These are phyloP conservation scores for Beauveria scarabaeidicola DNA, from an alignment of 2,329 filamentous ascomycete species.

Conservation along the genomic window DNA sequence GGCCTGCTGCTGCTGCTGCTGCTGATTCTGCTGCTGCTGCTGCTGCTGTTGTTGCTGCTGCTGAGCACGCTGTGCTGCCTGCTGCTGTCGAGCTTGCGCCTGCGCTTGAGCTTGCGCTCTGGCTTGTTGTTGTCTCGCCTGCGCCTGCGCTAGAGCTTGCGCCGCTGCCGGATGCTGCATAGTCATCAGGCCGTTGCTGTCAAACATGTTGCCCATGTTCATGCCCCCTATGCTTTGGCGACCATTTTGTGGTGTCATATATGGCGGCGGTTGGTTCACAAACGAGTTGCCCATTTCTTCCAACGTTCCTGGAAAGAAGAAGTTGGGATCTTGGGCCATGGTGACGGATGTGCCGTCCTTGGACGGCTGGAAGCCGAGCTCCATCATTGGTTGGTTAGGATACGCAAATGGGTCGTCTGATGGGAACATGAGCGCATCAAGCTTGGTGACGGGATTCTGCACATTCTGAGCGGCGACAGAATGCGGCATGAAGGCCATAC, in stretches of 20 bases:
- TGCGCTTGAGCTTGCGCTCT: slow-evolving; percentile 25
- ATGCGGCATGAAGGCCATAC: slow-evolving; percentile 24
- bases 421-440: slow-evolving; percentile 74
- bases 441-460: slow-evolving; percentile 51
- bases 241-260: slow-evolving; percentile 49
- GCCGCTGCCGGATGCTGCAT: slow-evolving; percentile 21
- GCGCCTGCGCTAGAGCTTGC: slow-evolving; percentile 24
- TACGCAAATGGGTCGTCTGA: slow-evolving; percentile 72
- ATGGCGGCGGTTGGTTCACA: slow-evolving; percentile 62
- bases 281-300: slow-evolving; percentile 67
- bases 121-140: slow-evolving; percentile 17
- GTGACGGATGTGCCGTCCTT: slow-evolving; percentile 24
- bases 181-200: slow-evolving; percentile 33
- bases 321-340: slow-evolving; percentile 32
- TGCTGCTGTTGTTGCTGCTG: slow-evolving; percentile 21
- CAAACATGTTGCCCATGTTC: slow-evolving; percentile 35
- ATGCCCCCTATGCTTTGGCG: slow-evolving; percentile 34
- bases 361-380: slow-evolving; percentile 36
- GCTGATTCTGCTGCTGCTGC: slow-evolving; percentile 25
- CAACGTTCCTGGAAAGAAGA: slow-evolving; percentile 44
- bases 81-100: slow-evolving; percentile 15
- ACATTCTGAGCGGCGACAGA: slow-evolving; percentile 22
- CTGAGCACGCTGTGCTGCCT: slow-evolving; percentile 10
- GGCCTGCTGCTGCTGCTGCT: slow-evolving; percentile 11
- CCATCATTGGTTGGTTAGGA: slow-evolving; percentile 65